Evolutionary conservation across 2,329 filamentous ascomycete species (phyloP), one percentile per base, ranked within the genome.

Genomic region (Exophiala viscosa): DNA sequence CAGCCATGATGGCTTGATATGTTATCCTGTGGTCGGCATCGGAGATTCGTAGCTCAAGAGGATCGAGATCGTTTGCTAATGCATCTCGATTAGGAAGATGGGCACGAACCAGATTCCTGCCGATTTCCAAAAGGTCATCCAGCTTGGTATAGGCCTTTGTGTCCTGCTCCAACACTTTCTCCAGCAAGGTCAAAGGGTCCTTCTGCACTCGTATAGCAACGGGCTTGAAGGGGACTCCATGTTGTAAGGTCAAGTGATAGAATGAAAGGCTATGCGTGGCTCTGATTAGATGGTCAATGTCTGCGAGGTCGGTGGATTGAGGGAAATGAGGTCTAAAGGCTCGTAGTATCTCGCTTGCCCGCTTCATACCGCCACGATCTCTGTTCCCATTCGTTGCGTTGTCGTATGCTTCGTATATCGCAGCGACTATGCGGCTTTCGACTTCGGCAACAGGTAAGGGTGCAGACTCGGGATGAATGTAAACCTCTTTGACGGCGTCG

Each of bases 361-460:
- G 79, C 64, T 81, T 84, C 72, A 85, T 79, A 11, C 79, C 79
- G 13, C 83, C 83, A 59, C 83, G 74, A 14, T 76, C 82, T 57
- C 75, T 74, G 62, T 85, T 86, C 28, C 83, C 83, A 61, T 85
- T 86, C 64, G 77, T 85, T 15, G 83, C 82, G 58, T 82, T 83
- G 63, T 86, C 83, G 63, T 85, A 86, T 15, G 76, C 71, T 18
- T 77, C 67, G 67, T 82, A 76, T 14, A 79, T 76, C 34, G 76
- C 72, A 7, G 71, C 72, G 11, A 80, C 66, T 13, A 84, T 71
- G 11, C 77, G 72, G 18, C 70, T 64, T 67, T 85, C 80, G 5
- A 82, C 73, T 23, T 76, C 74, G 0, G 67, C 60, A 6, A 62
- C 55, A n/a, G 68, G 65, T 9, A 82, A 65, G 13, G 72, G 69